Evolutionary conservation across 1,284 basidiomycete species (phyloP).

Genomic region (Apiotrichum laibachii): DNA sequence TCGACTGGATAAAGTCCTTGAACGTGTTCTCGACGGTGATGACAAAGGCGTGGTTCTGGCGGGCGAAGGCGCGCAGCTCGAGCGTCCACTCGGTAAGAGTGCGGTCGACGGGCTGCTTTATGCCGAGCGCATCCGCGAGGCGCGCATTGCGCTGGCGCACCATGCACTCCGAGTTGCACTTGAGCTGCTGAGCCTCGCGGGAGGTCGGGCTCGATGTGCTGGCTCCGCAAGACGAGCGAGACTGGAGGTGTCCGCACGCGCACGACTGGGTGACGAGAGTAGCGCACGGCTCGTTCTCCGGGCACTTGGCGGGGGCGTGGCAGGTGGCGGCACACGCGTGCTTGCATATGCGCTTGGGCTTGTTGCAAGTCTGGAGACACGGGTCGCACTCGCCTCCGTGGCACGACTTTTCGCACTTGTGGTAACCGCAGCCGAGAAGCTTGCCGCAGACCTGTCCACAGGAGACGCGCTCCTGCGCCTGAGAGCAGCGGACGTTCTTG

Average conservation of each 20-base stretch:
- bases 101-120: conserved; percentile 54
- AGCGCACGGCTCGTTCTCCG: conserved; percentile 72
- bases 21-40: conserved; percentile 72
- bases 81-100: conserved; percentile 59
- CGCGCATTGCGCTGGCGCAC: conserved; percentile 78
- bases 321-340: conserved; percentile 72
- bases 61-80: conserved; percentile 63
- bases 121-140: conserved; percentile 83
- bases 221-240: conserved; percentile 66
- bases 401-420: conserved; percentile 74
- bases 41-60: conserved; percentile 64
- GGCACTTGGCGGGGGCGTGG: conserved; percentile 79
- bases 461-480: conserved; percentile 65
- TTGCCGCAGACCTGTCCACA: conserved; percentile 79
- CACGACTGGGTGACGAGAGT: conserved; percentile 64
- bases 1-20: conserved; percentile 67
- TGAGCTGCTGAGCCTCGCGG: conserved; percentile 55
- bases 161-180: conserved; percentile 75
- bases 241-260: conserved; percentile 73
- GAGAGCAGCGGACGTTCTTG: conserved; percentile 64
- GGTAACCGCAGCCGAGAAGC: conserved; percentile 75
- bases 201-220: conserved; percentile 55
- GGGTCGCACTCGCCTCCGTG: conserved; percentile 73
- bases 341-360: conserved; percentile 73
- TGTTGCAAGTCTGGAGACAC: conserved; percentile 74